Conservation (phyloP, 2,329 filamentous ascomycete genomes). For the Aspergillus melleus region DNA sequence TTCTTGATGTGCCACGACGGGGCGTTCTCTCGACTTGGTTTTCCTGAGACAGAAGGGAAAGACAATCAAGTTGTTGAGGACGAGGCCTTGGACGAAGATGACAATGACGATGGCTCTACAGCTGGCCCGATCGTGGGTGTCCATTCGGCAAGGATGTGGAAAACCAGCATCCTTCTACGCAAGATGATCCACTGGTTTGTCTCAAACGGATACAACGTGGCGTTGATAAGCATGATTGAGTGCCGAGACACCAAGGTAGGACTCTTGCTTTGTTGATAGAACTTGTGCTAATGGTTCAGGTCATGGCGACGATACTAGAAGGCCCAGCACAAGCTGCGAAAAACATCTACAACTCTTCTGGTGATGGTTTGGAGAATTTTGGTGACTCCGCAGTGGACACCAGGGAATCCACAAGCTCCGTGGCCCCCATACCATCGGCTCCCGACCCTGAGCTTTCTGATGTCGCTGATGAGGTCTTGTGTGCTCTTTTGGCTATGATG, state of each 20-base stretch:
- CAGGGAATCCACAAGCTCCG: no score
- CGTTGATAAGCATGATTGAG: constrained; percentile 63
- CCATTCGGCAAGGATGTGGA: not conserved
- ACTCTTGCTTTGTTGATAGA: not conserved
- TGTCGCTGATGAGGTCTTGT: not conserved
- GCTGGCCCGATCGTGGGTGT: no score
- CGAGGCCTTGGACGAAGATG: not conserved
- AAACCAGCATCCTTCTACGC: constrained; percentile 36
- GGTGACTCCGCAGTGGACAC: constrained; percentile 41
- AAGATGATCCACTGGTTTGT: constrained; percentile 58
- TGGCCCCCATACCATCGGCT: no score
- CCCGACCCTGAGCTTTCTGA: not conserved
- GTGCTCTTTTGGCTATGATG: not conserved
- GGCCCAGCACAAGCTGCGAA: constrained; percentile 6
- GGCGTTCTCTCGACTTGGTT: constrained; percentile 16
- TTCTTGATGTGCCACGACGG: constrained; percentile 72
- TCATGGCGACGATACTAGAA: constrained; percentile 23
- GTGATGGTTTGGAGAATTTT: no score
- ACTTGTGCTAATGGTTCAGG: constrained; percentile 6
- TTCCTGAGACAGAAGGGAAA: not conserved
- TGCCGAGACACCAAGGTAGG: constrained; percentile 64
- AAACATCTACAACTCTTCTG: constrained; percentile 37
- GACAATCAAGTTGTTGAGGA: not conserved
- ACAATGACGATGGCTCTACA: not conserved
- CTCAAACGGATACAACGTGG: constrained; percentile 58